These are phyloP conservation scores for Samsoniella hepiali DNA, from an alignment of 2,329 filamentous ascomycete species.

Conservation along the genomic window DNA sequence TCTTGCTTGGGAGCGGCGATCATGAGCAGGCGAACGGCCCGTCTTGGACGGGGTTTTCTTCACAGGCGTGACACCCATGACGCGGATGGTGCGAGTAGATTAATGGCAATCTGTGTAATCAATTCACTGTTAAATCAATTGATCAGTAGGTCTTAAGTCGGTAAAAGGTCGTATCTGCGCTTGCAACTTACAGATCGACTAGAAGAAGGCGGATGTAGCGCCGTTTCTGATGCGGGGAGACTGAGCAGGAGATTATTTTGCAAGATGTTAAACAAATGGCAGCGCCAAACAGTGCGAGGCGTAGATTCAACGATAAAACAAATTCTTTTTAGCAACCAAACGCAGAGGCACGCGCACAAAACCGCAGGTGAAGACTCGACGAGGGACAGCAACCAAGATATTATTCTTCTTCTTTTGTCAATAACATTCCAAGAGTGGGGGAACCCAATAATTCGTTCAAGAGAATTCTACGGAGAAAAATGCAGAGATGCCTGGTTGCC, in stretches of 20 bases:
- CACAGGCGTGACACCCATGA: constrained; percentile 20
- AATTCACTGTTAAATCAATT: background rate
- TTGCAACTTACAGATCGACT: background rate
- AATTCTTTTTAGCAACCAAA: constrained; percentile 2
- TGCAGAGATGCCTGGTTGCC: constrained; percentile 3
- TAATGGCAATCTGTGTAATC: background rate
- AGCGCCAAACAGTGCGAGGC: background rate
- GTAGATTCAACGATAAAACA: background rate
- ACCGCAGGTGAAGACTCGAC: background rate
- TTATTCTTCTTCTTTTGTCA: background rate
- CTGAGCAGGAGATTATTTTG: background rate
- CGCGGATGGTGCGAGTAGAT: background rate
- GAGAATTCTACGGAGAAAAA: background rate
- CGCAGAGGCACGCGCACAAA: background rate
- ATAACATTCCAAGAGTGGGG: background rate
- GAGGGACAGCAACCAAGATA: background rate
- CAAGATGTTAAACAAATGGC: background rate
- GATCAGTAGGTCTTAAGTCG: too few species aligned
- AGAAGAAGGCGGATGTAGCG: background rate
- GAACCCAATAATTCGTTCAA: background rate
- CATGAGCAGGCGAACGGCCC: constrained; percentile 19
- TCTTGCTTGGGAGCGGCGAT: constrained; percentile 20
- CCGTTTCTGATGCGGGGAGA: background rate
- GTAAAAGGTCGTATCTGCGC: background rate
- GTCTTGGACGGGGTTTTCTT: constrained; percentile 25